A percentile compares a stretch with the other conserved stretches of the same genome.
These are phyloP conservation scores for Penicillium soppii DNA, from an alignment of 495 filamentous ascomycete species.

Conservation along the genomic window DNA sequence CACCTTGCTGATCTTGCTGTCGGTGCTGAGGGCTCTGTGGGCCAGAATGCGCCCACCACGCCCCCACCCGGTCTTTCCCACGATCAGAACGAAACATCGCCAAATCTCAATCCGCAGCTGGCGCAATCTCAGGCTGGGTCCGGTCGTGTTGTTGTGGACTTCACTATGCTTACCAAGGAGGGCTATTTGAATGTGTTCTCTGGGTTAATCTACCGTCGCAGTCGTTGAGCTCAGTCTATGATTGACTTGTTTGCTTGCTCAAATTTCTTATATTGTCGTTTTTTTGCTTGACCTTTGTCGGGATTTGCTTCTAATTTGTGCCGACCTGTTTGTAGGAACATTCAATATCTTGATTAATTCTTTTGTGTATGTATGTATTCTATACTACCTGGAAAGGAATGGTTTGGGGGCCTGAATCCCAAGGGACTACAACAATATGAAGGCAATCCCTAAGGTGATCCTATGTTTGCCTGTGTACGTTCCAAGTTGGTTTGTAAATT, in stretches of 20 bases:
- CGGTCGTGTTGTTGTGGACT: constrained; percentile 42
- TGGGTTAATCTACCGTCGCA: constrained; percentile 40
- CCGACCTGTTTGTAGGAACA: no score
- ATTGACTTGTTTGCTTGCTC: neutral
- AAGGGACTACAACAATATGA: no score
- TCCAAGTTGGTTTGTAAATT: no score
- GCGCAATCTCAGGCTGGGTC: constrained; percentile 22
- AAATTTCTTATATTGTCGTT: neutral
- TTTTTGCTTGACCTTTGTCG: no score
- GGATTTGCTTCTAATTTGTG: no score
- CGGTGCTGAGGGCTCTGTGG: constrained; percentile 44
- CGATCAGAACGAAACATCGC: constrained; percentile 31
- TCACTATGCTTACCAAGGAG: constrained; percentile 44
- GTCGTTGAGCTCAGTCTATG: constrained; percentile 19
- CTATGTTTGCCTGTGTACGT: no score
- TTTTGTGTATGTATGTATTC: no score
- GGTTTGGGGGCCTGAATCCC: no score
- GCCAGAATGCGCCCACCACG: constrained; percentile 29
- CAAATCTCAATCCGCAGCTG: constrained; percentile 31
- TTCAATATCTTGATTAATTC: no score
- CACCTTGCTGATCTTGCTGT: constrained; percentile 65
- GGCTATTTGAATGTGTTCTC: constrained; percentile 49
- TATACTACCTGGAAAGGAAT: no score
- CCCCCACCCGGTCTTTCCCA: constrained; percentile 34
- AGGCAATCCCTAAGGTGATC: no score